These are phyloP conservation scores for Monosporascus cannonballus DNA, from an alignment of 2,329 filamentous ascomycete species.

Conservation along the genomic window DNA sequence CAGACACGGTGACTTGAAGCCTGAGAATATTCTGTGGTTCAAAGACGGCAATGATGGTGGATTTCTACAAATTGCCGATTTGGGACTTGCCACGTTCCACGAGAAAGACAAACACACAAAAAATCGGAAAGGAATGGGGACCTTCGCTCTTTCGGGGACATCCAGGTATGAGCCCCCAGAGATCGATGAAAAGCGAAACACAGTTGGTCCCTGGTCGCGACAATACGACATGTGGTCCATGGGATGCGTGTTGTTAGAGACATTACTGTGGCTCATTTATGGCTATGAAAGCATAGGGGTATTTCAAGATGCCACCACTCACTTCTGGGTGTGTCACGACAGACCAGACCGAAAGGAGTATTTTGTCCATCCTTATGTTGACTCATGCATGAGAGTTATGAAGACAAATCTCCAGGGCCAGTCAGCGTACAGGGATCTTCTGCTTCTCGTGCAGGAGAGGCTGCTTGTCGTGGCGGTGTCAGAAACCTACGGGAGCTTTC, in stretches of 20 bases:
- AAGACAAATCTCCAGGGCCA: not conserved
- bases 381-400: not conserved
- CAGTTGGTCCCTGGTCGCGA: not conserved
- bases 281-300: not conserved
- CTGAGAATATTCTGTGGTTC: slow-evolving; percentile 1
- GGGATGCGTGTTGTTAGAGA: slow-evolving; percentile 5
- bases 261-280: slow-evolving; percentile 3
- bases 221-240: slow-evolving; percentile 10
- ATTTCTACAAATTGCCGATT: slow-evolving; percentile 1
- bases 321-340: not conserved
- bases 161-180: slow-evolving; percentile 5
- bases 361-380: not conserved
- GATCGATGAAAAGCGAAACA: not conserved
- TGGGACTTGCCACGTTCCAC: slow-evolving; percentile 3
- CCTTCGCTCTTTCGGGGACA: not conserved
- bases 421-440: not conserved
- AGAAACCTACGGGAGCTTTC: slow-evolving; percentile 1
- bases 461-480: slow-evolving; percentile 1
- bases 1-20: not conserved
- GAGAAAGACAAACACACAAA: slow-evolving; percentile 1
- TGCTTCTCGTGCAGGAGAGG: not conserved
- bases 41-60: not conserved
- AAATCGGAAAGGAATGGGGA: not conserved
- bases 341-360: not conserved
- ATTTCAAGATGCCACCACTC: not conserved